phyloP scores from a whole-genome alignment of 2,329 filamentous ascomycete genomes.

The Colletotrichum tofieldiae region DNA sequence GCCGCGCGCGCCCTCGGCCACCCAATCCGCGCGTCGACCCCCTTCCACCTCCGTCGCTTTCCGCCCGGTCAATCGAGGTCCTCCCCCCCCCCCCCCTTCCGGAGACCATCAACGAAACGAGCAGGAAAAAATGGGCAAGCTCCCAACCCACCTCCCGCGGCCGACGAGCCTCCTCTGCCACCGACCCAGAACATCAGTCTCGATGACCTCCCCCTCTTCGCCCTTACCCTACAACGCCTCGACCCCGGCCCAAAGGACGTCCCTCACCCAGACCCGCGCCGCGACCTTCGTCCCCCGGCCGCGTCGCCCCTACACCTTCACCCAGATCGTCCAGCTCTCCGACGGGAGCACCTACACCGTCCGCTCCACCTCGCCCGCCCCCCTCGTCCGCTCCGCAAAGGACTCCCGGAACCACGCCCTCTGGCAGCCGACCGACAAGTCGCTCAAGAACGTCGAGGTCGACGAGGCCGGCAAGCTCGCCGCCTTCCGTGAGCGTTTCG shows the following conservation, averaged over 20 bases:
- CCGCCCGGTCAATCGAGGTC: not conserved
- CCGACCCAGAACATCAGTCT: constrained; percentile 48
- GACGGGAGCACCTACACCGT: constrained; percentile 90
- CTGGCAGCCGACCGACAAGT: constrained; percentile 90
- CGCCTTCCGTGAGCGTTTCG: constrained; percentile 89
- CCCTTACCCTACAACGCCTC: constrained; percentile 48
- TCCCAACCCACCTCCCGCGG: constrained; percentile 40
- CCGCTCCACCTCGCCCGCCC: constrained; percentile 81
- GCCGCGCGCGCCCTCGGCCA: not conserved
- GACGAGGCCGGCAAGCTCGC: constrained; percentile 94
- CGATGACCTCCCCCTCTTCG: constrained; percentile 48
- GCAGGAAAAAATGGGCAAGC: constrained; percentile 31
- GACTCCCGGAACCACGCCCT: constrained; percentile 91
- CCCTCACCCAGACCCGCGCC: constrained; percentile 72
- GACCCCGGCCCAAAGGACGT: constrained; percentile 8
- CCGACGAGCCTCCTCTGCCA: constrained; percentile 20
- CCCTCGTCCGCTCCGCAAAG: constrained; percentile 75
- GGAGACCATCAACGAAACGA: constrained; percentile 27
- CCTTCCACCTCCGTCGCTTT: not conserved
- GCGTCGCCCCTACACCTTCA: constrained; percentile 96
- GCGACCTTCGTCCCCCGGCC: constrained; percentile 90
- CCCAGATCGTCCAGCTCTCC: constrained; percentile 93
- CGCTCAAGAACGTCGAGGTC: constrained; percentile 89
- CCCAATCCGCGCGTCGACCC: not conserved
- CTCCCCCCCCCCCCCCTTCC: not conserved